phyloP scores from a whole-genome alignment of 2,329 filamentous ascomycete species.

The Sarocladium kiliense region DNA sequence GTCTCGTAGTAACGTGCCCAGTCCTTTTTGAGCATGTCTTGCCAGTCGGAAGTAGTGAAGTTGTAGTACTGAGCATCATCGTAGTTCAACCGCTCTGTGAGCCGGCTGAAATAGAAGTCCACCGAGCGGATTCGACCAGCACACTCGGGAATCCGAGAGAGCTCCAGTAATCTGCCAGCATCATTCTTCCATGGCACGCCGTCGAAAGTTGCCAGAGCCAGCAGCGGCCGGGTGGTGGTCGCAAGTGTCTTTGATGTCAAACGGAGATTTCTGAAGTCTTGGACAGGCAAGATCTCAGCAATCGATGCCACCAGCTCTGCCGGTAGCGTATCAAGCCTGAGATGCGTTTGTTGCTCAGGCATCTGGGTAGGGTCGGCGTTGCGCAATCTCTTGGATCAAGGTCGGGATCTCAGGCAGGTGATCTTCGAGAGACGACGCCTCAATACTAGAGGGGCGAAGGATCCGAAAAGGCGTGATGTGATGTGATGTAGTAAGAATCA shows the following conservation, averaged over 20 bases:
- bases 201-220: constrained; percentile 35
- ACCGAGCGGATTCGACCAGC: constrained; percentile 35
- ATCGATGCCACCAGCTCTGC: constrained; percentile 37
- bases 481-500: too few species aligned
- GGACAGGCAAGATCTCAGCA: constrained; percentile 33
- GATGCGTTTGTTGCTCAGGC: not conserved
- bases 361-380: not conserved
- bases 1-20: constrained; percentile 32
- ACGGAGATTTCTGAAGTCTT: constrained; percentile 35
- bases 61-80: not conserved
- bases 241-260: constrained; percentile 32
- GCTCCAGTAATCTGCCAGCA: constrained; percentile 35
- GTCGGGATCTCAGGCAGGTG: too few species aligned
- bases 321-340: constrained; percentile 21
- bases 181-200: constrained; percentile 40
- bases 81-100: constrained; percentile 23
- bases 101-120: constrained; percentile 39
- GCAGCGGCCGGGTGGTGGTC: constrained; percentile 36
- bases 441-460: too few species aligned
- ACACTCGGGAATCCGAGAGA: constrained; percentile 37
- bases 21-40: constrained; percentile 17
- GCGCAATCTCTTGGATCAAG: too few species aligned
- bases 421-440: too few species aligned
- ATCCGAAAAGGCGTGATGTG: too few species aligned
- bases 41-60: constrained; percentile 1